Conservation (phyloP, 225 moss, liverwort and hornwort species). For the Pseudisothecium myosuroides region DNA sequence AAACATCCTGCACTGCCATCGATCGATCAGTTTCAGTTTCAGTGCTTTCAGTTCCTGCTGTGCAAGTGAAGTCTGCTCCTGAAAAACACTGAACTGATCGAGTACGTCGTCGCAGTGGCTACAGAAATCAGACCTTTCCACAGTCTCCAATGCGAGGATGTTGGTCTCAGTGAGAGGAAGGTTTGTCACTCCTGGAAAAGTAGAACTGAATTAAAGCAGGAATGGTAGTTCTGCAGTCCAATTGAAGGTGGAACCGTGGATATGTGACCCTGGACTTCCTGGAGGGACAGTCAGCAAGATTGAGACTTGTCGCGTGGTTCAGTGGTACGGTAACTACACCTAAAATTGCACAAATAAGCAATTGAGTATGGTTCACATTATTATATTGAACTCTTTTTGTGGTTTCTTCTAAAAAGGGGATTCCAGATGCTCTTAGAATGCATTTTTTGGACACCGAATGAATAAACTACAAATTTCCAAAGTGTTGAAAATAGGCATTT, state of each 20-base stretch:
- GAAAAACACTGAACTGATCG: not conserved
- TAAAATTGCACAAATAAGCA: too few species aligned
- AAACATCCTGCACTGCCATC: not conserved
- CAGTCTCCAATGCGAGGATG: not conserved
- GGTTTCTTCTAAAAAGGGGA: too few species aligned
- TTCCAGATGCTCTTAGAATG: too few species aligned
- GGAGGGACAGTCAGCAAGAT: not conserved
- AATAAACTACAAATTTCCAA: too few species aligned
- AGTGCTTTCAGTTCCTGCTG: not conserved
- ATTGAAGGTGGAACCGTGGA: not conserved
- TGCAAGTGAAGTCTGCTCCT: not conserved
- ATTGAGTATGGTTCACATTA: too few species aligned
- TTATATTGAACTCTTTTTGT: too few species aligned
- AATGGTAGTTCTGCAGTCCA: not conserved
- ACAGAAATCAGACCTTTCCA: not conserved
- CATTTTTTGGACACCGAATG: too few species aligned
- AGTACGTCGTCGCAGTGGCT: too few species aligned
- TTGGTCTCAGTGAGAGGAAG: not conserved
- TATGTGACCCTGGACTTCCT: not conserved
- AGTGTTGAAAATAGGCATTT: too few species aligned
- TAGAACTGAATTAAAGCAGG: not conserved
- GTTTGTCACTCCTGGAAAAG: not conserved
- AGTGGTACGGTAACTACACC: not conserved
- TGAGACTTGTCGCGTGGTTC: not conserved
- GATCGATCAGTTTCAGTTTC: too few species aligned